Percentiles rank a stretch among this genome's conserved stretches.
These are phyloP conservation scores for Rhodotorula toruloides DNA, from an alignment of 768 basidiomycete genomes.

Conservation along the genomic window DNA sequence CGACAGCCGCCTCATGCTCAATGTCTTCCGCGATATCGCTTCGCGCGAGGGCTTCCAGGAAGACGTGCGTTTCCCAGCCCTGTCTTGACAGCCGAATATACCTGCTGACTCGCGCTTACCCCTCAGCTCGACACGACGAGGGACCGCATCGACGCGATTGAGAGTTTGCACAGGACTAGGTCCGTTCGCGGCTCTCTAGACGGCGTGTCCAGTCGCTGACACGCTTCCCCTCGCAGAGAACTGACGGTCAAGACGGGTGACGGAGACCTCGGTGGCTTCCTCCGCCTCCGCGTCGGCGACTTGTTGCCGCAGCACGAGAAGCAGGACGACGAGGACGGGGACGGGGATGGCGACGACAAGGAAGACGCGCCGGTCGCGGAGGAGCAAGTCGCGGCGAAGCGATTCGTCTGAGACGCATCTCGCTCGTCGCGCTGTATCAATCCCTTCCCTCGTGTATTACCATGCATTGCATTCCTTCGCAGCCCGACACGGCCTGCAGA, in stretches of 20 bases:
- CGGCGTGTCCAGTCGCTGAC: neutral
- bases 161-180: slow-evolving; percentile 67
- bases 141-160: slow-evolving; percentile 76
- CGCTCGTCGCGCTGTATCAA: too few relatives aligned
- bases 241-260: slow-evolving; percentile 55
- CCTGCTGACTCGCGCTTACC: neutral
- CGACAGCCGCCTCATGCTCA: slow-evolving; percentile 70
- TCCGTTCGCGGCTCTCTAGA: neutral
- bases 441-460: too few relatives aligned
- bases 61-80: slow-evolving; percentile 29
- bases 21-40: slow-evolving; percentile 65
- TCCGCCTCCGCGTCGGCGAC: slow-evolving; percentile 27
- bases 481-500: too few relatives aligned
- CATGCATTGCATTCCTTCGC: too few relatives aligned
- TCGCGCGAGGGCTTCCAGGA: slow-evolving; percentile 73
- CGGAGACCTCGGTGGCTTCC: slow-evolving; percentile 35
- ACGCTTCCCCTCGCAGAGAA: slow-evolving; percentile 50
- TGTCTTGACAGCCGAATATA: too few relatives aligned
- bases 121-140: slow-evolving; percentile 61
- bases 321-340: slow-evolving; percentile 20
- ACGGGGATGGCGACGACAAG: slow-evolving; percentile 1
- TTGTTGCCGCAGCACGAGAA: slow-evolving; percentile 24
- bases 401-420: too few relatives aligned
- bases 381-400: too few relatives aligned
- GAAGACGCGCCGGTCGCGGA: neutral